phyloP scores from a whole-genome alignment of 1,139 yeast genomes.

The Hyphopichia fennica region DNA sequence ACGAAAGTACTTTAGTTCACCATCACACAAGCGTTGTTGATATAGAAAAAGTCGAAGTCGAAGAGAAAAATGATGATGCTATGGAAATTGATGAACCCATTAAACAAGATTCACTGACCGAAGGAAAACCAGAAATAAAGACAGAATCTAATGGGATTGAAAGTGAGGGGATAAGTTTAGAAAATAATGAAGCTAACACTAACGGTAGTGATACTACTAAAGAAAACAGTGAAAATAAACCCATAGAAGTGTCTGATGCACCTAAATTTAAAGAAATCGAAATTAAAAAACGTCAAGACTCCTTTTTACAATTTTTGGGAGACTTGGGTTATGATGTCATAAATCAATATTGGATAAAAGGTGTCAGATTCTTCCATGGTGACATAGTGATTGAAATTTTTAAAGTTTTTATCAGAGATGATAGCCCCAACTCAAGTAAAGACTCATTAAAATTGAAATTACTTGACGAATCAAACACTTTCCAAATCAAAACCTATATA shows the following conservation, averaged over 20 bases:
- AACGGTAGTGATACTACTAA: not conserved
- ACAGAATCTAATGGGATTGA: not conserved
- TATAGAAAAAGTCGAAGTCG: conserved; percentile 11
- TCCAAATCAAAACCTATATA: conserved; percentile 65
- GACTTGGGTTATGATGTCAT: conserved; percentile 72
- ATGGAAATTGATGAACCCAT: conserved; percentile 7
- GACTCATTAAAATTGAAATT: conserved; percentile 39
- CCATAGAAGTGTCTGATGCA: not conserved
- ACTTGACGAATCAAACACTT: conserved; percentile 55
- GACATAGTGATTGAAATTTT: conserved; percentile 62
- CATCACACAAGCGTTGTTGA: conserved; percentile 34
- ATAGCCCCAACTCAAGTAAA: conserved; percentile 11
- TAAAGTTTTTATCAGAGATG: conserved; percentile 48
- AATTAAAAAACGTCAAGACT: conserved; percentile 25
- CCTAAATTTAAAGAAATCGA: conserved; percentile 1
- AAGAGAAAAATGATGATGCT: conserved; percentile 6
- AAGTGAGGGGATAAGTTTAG: conserved; percentile 1
- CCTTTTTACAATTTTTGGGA: conserved; percentile 50
- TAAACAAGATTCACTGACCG: conserved; percentile 5
- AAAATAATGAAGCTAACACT: not conserved
- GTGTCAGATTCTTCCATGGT: conserved; percentile 64
- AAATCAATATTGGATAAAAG: conserved; percentile 66
- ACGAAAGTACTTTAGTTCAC: conserved; percentile 62
- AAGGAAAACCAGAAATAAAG: conserved; percentile 2
- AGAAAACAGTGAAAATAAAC: conserved; percentile 3